Base-by-base conservation (phyloP, 2,329 filamentous ascomycete genomes). In the Claviceps pusilla region DNA sequence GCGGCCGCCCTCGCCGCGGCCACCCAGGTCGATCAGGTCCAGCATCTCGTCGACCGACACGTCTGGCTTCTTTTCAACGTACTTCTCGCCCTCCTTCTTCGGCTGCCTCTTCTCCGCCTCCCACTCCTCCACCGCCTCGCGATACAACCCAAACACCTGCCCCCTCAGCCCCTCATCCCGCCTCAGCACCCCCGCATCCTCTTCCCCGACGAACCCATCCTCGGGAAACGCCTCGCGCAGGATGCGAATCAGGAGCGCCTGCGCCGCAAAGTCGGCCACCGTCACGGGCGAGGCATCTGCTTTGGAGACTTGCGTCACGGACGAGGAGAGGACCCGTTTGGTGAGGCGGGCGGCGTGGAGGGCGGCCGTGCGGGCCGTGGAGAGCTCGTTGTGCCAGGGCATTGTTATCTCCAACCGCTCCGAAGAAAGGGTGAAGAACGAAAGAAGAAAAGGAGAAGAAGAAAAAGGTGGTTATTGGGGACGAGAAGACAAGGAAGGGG, bases 261-360 rank as follows among this genome's bases (percentile, higher is more conserved):
- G 80, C 2, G 78, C 76, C 45, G 78, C 80, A 61, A 83, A 83
- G 63, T 84, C 80, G 56, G 79, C 80, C 42, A 81, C 74, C 1
- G 81, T 83, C 51, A 84, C 81, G 29, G 80, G 80, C 0, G 75
- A 76, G 50, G 72, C 68, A 63, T 84, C 80, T 54, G 69, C 70
- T 63, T 84, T 83, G 61, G 76, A 72, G 52, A 81, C 69, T 28
- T 71, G 72, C 54, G 70, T 70, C 68, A 60, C 81, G 65, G 56
- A 68, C 63, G 62, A 68, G 63, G 62, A 68, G 63, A 67, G 66
- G 28, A 70, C 64, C 37, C 58, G 61, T 62, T 82, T 81, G 19
- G 80, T 83, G 42, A 83, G 70, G 16, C 77, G 66, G 3, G 78
- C 73, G 52, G 80, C 79, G 57, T 74, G 69, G 59, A 79, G 75